Conservation (phyloP, 2,329 filamentous ascomycete genomes). For the Akanthomyces uredinophilus region DNA sequence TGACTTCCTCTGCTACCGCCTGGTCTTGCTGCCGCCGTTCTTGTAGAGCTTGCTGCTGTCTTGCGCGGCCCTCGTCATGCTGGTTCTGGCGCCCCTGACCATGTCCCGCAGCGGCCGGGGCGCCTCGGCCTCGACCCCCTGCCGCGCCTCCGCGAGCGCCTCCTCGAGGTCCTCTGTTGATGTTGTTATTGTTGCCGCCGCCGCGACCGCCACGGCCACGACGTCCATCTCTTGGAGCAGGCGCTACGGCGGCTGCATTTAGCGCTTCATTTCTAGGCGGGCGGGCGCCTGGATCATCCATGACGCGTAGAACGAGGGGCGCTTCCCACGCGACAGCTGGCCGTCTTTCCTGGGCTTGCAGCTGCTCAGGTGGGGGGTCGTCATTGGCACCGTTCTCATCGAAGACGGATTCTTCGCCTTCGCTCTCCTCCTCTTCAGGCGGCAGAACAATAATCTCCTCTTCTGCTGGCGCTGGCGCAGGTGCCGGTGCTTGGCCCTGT, state of each 20-base stretch:
- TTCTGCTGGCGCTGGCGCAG: conserved; percentile 17
- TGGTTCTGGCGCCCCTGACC: neutral
- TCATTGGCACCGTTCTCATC: conserved; percentile 3
- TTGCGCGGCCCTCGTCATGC: neutral
- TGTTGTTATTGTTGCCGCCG: neutral
- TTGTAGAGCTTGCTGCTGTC: conserved; percentile 18
- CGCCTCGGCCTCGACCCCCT: conserved; percentile 2
- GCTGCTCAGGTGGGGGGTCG: neutral
- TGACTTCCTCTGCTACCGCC: neutral
- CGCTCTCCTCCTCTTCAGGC: conserved; percentile 28
- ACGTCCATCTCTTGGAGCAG: conserved; percentile 22
- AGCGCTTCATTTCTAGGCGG: conserved; percentile 1
- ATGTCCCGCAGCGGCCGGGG: neutral
- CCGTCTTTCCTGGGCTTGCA: conserved; percentile 12
- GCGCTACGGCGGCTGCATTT: conserved; percentile 20
- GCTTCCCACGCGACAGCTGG: conserved; percentile 49
- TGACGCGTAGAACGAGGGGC: conserved; percentile 51
- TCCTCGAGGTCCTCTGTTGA: conserved; percentile 17
- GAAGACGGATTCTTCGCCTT: conserved; percentile 22
- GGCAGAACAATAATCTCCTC: conserved; percentile 21
- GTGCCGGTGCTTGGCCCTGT: conserved; percentile 16
- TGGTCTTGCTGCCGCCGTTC: conserved; percentile 12
- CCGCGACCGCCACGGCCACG: conserved; percentile 25
- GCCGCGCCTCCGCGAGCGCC: conserved; percentile 5
- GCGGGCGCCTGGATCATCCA: conserved; percentile 31